Evolutionary conservation across 331 rosid genomes (phyloP).

Genomic region (Dryas integrifolia): DNA sequence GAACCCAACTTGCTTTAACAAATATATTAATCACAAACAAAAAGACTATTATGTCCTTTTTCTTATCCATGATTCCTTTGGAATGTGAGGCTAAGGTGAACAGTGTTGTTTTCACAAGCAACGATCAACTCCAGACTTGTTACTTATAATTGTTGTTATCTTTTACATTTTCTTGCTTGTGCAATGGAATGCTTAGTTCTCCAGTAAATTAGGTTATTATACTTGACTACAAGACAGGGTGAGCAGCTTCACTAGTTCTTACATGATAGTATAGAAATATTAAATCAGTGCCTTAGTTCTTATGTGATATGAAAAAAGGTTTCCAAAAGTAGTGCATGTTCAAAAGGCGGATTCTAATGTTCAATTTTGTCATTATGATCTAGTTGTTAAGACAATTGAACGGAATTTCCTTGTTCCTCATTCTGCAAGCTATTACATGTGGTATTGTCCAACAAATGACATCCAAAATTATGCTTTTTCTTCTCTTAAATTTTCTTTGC

Average conservation of each 20-base stretch:
- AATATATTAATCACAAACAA: not conserved
- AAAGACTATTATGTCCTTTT: not conserved
- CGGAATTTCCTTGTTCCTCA: too few relatives aligned
- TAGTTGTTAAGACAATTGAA: too few relatives aligned
- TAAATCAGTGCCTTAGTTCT: too few relatives aligned
- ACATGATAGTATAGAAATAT: too few relatives aligned
- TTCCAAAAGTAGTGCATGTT: too few relatives aligned
- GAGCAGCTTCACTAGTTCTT: not conserved
- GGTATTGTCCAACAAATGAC: too few relatives aligned
- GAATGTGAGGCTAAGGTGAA: not conserved
- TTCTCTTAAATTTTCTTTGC: not conserved
- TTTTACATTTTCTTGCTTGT: not conserved
- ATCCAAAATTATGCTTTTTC: too few relatives aligned
- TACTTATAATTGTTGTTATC: not conserved
- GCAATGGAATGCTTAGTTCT: not conserved
- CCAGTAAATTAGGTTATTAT: not conserved
- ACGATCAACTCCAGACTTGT: not conserved
- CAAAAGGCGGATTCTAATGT: too few relatives aligned
- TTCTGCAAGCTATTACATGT: too few relatives aligned
- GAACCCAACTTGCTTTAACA: too few relatives aligned
- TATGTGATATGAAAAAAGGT: too few relatives aligned
- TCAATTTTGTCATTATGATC: too few relatives aligned
- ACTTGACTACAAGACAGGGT: not conserved
- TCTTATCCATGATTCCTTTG: not conserved
- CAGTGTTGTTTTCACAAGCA: not conserved